phyloP scores from a whole-genome alignment of 805 yeast genomes.

The Saturnispora ahearnii region DNA sequence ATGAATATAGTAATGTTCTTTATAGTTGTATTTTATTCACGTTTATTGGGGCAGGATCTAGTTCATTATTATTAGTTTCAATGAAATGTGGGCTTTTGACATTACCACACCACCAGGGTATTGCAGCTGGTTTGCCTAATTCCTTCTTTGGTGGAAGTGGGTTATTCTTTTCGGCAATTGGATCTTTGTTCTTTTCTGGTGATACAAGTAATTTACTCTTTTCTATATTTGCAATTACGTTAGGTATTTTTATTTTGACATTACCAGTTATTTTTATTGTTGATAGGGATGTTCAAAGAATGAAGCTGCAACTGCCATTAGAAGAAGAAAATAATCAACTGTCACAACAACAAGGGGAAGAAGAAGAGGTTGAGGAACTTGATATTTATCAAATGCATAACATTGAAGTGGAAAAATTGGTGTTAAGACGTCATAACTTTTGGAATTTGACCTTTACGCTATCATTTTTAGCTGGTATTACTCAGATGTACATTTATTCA shows the following conservation, averaged over 20 bases:
- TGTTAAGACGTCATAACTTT: conserved; percentile 31
- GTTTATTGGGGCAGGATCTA: conserved; percentile 60
- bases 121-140: conserved; percentile 68
- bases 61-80: conserved; percentile 53
- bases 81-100: conserved; percentile 67
- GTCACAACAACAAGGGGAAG: not conserved
- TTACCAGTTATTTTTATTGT: conserved; percentile 38
- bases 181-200: conserved; percentile 44
- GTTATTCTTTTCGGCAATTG: conserved; percentile 50
- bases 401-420: conserved; percentile 7
- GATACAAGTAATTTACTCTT: conserved; percentile 48
- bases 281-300: conserved; percentile 28
- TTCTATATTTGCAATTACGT: conserved; percentile 35
- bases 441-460: conserved; percentile 43
- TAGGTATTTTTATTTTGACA: conserved; percentile 35
- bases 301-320: not conserved
- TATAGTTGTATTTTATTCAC: conserved; percentile 40
- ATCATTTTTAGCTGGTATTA: conserved; percentile 53
- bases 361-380: not conserved
- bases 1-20: conserved; percentile 30
- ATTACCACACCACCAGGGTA: conserved; percentile 59
- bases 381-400: conserved; percentile 5
- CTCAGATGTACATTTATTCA: conserved; percentile 68
- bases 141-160: conserved; percentile 73
- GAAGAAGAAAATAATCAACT: not conserved